Evolutionary conservation across 2,329 filamentous ascomycete species (phyloP).

Genomic region (Paraconiothyrium brasiliense): DNA sequence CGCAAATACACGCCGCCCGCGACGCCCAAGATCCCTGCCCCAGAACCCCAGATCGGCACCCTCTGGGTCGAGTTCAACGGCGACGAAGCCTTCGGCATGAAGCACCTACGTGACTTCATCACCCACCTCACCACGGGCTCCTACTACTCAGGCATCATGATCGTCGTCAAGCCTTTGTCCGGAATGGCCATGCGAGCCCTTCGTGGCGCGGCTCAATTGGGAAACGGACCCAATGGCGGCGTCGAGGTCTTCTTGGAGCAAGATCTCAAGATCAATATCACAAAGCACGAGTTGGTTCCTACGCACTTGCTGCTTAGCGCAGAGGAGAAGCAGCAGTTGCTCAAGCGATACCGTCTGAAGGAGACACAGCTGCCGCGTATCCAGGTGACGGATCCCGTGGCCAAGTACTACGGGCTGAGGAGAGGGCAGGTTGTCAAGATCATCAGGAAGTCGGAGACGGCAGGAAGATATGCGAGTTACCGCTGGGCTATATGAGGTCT

Average conservation of each 20-base stretch:
- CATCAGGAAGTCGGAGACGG: slow-evolving; percentile 93
- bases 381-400: slow-evolving; percentile 89
- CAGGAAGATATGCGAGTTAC: slow-evolving; percentile 96
- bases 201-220: slow-evolving; percentile 39
- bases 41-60: slow-evolving; percentile 78
- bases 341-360: slow-evolving; percentile 93
- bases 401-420: slow-evolving; percentile 88
- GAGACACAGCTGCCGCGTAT: slow-evolving; percentile 97
- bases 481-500: slow-evolving; percentile 65
- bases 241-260: slow-evolving; percentile 97
- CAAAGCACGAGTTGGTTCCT: slow-evolving; percentile 94
- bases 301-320: slow-evolving; percentile 89
- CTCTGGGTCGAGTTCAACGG: slow-evolving; percentile 94
- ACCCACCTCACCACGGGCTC: slow-evolving; percentile 80
- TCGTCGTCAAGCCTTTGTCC: slow-evolving; percentile 83
- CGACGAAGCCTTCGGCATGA: slow-evolving; percentile 83
- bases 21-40: slow-evolving; percentile 74
- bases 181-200: slow-evolving; percentile 69
- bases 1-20: slow-evolving; percentile 80
- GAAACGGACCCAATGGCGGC: slow-evolving; percentile 73
- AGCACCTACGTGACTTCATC: slow-evolving; percentile 90
- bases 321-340: slow-evolving; percentile 86
- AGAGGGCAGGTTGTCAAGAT: slow-evolving; percentile 98
- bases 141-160: slow-evolving; percentile 90
- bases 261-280: slow-evolving; percentile 97